Evolutionary conservation across 208 protist genomes (phyloP), one percentile per base, ranked within the genome.

Genomic region (Plasmodiophora brassicae): DNA sequence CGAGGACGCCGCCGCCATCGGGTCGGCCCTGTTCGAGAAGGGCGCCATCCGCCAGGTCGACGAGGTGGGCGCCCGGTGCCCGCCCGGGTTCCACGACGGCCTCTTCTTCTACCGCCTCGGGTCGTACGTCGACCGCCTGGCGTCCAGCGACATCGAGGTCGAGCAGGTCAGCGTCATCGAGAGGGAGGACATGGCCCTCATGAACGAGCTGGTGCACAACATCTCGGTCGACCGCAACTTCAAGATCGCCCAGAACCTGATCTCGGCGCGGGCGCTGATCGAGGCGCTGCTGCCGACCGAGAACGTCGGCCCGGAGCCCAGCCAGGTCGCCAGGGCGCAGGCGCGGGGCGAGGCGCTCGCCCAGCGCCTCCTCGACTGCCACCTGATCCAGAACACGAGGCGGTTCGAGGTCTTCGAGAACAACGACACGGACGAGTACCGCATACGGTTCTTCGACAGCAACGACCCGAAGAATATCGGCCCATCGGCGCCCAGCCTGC

Each of bases 401-500:
- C 5, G 41, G 10, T 78, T 78, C n/a, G 65, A 78, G 41, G 10
- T 14, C 41, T 78, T 78, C n/a, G 65, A 78, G n/a, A 78, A 78
- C 65, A 78, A 5, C n/a, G 65, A 32, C 14, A 38, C 65, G 14
- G 65, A 32, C n/a, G 32, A 36, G 32, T 78, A 78, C 41, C 65
- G 65, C 41, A 14, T 78, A 5, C 65, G 65, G 10, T n/a, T 38
- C 10, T 78, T 78, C 32, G 41, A 78, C n/a, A 8, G 32, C 32
- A 44, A n/a, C 41, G 65, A 78, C 41, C 65, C 65, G 41, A n/a
- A 78, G 65, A 78, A 78, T 78, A 57, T 25, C 32, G 65, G 65
- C 20, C 65, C 65, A 5, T n/a, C 65, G n/a, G 65, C 65, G n/a
- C 32, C n/a, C 10, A 38, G 32, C 32, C 10, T 38, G 20, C 20